Conservation (phyloP, 352 stramenopile species). For the Phytophthora crassamura region DNA sequence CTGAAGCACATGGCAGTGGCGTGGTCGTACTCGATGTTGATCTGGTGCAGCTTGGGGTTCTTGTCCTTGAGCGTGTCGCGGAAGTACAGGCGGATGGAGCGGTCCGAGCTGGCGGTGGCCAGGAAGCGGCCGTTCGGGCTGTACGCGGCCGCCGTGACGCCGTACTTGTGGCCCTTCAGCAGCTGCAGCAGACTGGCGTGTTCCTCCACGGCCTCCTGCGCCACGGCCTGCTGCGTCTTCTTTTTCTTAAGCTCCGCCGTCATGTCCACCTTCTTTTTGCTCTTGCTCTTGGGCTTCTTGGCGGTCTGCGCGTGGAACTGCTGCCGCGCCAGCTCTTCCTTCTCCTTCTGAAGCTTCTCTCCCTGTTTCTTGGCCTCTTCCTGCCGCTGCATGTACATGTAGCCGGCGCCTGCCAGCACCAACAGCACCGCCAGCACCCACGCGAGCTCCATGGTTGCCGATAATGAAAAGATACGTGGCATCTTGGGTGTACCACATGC, state of each 20-base stretch:
- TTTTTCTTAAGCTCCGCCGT: conserved; percentile 79
- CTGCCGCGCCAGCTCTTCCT: conserved; percentile 57
- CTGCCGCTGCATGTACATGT: conserved; percentile 66
- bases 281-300: conserved; percentile 73
- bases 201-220: conserved; percentile 32
- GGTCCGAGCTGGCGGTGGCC: conserved; percentile 76
- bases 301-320: conserved; percentile 46
- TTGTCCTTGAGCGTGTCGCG: conserved; percentile 71
- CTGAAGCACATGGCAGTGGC: conserved; percentile 79
- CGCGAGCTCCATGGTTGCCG: conserved; percentile 36
- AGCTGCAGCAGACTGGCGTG: conserved; percentile 52
- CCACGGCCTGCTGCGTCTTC: conserved; percentile 18
- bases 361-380: conserved; percentile 52
- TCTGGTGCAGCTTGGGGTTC: conserved; percentile 63
- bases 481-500: neutral
- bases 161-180: conserved; percentile 79
- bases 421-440: conserved; percentile 71
- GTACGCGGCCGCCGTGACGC: conserved; percentile 67
- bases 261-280: conserved; percentile 71
- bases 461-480: conserved; percentile 39
- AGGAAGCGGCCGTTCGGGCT: conserved; percentile 84
- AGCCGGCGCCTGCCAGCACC: conserved; percentile 57
- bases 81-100: conserved; percentile 75
- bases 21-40: conserved; percentile 85
- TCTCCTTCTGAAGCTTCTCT: conserved; percentile 49